A percentile compares a stretch with the other conserved stretches of the same genome.
Evolutionary conservation across 352 stramenopile genomes (phyloP).

Genomic region (Phytophthora europaea): DNA sequence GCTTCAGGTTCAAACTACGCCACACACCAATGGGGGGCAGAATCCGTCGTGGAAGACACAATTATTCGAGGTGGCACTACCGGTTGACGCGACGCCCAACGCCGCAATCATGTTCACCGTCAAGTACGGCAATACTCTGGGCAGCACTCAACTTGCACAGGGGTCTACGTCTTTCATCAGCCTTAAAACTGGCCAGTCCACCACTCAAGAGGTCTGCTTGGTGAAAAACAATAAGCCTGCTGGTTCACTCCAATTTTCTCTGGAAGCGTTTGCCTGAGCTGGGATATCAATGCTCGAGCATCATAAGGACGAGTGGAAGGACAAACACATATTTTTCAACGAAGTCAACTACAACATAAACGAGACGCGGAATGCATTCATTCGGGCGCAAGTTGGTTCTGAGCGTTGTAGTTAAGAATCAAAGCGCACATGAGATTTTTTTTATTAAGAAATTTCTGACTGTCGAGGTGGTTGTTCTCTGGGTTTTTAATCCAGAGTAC

Average conservation of each 20-base stretch:
- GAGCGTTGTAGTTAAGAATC: no score
- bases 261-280: constrained; percentile 6
- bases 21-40: not conserved
- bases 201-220: not conserved
- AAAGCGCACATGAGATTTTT: no score
- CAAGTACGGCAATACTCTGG: not conserved
- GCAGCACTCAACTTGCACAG: not conserved
- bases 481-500: no score
- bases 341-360: no score
- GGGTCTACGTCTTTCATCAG: not conserved
- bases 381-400: no score
- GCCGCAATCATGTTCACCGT: not conserved
- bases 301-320: not conserved
- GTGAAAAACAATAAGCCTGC: constrained; percentile 12
- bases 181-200: not conserved
- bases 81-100: not conserved
- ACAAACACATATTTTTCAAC: no score
- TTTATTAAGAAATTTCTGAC: no score
- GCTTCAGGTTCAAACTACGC: constrained; percentile 12
- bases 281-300: not conserved
- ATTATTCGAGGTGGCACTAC: constrained; percentile 10
- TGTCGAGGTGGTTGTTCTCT: no score
- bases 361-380: no score
- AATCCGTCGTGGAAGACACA: constrained; percentile 11
- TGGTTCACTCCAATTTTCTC: constrained; percentile 7